Base-by-base conservation (phyloP, 2,329 filamentous ascomycete species). In the Clarireedia monteithiana region DNA sequence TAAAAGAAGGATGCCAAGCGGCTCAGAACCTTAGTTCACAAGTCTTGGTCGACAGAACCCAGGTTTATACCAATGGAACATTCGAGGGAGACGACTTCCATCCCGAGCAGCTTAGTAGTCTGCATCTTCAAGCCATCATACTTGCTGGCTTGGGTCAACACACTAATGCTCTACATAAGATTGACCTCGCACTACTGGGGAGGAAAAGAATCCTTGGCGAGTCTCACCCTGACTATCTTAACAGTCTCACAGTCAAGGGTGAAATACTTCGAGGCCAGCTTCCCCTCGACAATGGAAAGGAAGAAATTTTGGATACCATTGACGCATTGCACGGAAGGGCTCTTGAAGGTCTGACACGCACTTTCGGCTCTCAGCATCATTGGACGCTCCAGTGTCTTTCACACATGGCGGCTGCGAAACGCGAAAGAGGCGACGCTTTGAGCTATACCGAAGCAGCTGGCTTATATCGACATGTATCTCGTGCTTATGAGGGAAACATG, bases 161-260 rank as follows among this genome's bases (percentile, higher is more conserved):
- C 36, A 26, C 44, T 5, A 50, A 48, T 45, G 64, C 64, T 9
- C 42, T 63, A 1, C 56, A 65, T 23, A 60, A 62, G 24, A 65
- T 64, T 23, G 60, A 64, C 7, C 52, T 62, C 10, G 59, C 59
- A 3, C 49, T 64, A 3, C 56, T 45, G 14, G 62, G 53, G 38
- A 50, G 61, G 24, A 60, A 58, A 48, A 48, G 48, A 12, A 36
- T 64, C 9, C 56, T 66, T 3, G 63, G 64, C 12, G 58, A 58
- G 34, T 53, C 56, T 17, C 63, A 66, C 17, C 62, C 64, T 3
- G 63, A 66, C 20, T 55, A 60, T 2, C 60, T 61, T 7, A 42
- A 61, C 3, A 60, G 56, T 47, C 59, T 64, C 56, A 66, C 63
- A 4, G 64, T 60, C 57, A 64, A 63, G 57, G 64, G 59, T n/a